phyloP scores from a whole-genome alignment of 2,329 filamentous ascomycete species.

The Sporothrix euskadiensis region DNA sequence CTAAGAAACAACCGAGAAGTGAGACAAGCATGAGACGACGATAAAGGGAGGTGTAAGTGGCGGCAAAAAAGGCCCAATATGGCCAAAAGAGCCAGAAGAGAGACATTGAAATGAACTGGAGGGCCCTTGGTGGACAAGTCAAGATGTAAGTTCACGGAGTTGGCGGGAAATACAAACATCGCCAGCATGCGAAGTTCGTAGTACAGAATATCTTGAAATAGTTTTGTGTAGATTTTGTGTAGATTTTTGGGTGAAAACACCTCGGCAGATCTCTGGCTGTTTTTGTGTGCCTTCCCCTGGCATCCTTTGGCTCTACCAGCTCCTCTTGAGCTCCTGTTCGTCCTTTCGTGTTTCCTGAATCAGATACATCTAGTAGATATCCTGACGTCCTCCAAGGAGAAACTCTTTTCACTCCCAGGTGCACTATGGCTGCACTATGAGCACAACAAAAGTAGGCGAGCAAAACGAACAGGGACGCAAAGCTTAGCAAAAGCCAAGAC shows the following conservation, averaged over 20 bases:
- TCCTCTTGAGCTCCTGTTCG: neutral
- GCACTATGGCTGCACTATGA: neutral
- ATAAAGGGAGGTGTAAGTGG: neutral
- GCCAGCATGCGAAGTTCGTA: neutral
- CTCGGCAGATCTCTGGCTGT: neutral
- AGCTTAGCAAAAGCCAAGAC: conserved; percentile 17
- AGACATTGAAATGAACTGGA: conserved; percentile 2
- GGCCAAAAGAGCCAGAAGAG: neutral
- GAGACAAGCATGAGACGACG: neutral
- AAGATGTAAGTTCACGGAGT: neutral
- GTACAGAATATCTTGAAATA: neutral
- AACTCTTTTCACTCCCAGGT: neutral
- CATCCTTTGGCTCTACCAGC: neutral
- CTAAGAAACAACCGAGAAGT: neutral
- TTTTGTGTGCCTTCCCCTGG: neutral
- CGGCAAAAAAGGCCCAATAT: neutral
- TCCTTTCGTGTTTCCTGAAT: neutral
- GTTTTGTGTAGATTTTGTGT: neutral
- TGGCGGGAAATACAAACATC: neutral
- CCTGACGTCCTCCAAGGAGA: neutral
- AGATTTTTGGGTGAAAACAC: neutral
- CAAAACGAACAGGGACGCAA: neutral
- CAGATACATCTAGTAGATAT: neutral
- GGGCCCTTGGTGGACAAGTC: neutral
- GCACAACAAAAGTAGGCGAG: neutral